phyloP scores from a whole-genome alignment of 23 red algal species.

The Rhodosorus marinus region DNA sequence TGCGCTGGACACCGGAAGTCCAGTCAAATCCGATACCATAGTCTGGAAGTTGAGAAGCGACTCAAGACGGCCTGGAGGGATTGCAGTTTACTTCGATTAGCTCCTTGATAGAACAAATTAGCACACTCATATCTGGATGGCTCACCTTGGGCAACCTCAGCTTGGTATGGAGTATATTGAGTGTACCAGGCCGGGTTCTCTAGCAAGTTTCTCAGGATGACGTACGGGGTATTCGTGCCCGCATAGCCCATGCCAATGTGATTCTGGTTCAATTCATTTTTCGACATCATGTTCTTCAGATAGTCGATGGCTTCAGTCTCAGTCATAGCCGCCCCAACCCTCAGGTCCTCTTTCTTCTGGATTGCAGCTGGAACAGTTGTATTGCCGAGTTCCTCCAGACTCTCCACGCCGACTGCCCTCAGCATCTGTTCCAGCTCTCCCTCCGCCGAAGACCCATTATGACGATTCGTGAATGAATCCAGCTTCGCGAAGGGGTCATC shows the following conservation, averaged over 20 bases:
- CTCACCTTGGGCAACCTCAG: slow-evolving; percentile 93
- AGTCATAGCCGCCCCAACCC: slow-evolving; percentile 42
- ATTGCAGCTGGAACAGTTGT: slow-evolving; percentile 72
- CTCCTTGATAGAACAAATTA: neutral
- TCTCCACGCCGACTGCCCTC: slow-evolving; percentile 19
- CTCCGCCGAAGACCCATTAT: slow-evolving; percentile 58
- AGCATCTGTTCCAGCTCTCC: slow-evolving; percentile 45
- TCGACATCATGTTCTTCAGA: slow-evolving; percentile 36
- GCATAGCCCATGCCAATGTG: slow-evolving; percentile 96
- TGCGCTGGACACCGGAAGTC: slow-evolving; percentile 78
- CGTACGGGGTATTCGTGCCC: slow-evolving; percentile 69
- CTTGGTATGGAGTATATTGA: slow-evolving; percentile 99
- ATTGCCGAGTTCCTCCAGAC: slow-evolving; percentile 68
- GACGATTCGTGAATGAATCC: slow-evolving; percentile 64
- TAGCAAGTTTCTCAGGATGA: slow-evolving; percentile 77
- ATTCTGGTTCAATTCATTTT: slow-evolving; percentile 76
- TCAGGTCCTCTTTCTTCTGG: slow-evolving; percentile 23
- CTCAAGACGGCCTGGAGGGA: slow-evolving; percentile 86
- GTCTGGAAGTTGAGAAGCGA: slow-evolving; percentile 98
- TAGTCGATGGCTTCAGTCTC: slow-evolving; percentile 77
- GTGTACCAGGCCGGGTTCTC: slow-evolving; percentile 99
- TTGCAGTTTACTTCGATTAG: neutral
- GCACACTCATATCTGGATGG: neutral
- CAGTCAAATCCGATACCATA: slow-evolving; percentile 93
- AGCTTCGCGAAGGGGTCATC: slow-evolving; percentile 32